These are phyloP conservation scores for Ocimum tenuiflorum DNA, from an alignment of 257 asterid species.

Conservation along the genomic window DNA sequence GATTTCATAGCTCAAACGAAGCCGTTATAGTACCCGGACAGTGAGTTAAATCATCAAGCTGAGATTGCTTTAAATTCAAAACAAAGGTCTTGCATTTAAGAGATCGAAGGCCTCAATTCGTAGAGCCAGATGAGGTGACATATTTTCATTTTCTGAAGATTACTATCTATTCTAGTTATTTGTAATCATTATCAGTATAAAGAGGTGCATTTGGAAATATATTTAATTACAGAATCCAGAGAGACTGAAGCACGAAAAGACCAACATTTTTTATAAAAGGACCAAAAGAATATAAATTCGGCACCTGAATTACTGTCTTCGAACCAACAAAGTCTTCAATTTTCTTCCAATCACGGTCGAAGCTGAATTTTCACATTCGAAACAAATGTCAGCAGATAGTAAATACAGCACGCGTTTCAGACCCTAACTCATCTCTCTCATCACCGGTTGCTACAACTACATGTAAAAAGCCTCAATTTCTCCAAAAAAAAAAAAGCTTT, in stretches of 20 bases:
- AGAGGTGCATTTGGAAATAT: neutral
- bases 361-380: too few relatives aligned
- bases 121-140: neutral
- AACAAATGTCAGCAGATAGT: neutral
- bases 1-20: neutral
- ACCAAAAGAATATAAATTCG: neutral
- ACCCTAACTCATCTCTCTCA: neutral
- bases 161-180: neutral
- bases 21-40: neutral
- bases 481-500: neutral
- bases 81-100: too few relatives aligned
- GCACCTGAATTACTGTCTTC: conserved; percentile 91
- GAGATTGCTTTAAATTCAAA: too few relatives aligned
- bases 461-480: neutral
- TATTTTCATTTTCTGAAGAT: neutral
- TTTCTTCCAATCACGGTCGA: too few relatives aligned
- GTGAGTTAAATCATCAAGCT: neutral
- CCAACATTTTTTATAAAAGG: neutral
- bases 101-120: conserved; percentile 5
- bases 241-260: neutral
- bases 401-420: neutral
- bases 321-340: conserved; percentile 85
- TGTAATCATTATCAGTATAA: neutral
- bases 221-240: neutral
- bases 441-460: neutral